Base-by-base conservation (phyloP, 768 basidiomycete species). In the Neoboletus subvelutipes region DNA sequence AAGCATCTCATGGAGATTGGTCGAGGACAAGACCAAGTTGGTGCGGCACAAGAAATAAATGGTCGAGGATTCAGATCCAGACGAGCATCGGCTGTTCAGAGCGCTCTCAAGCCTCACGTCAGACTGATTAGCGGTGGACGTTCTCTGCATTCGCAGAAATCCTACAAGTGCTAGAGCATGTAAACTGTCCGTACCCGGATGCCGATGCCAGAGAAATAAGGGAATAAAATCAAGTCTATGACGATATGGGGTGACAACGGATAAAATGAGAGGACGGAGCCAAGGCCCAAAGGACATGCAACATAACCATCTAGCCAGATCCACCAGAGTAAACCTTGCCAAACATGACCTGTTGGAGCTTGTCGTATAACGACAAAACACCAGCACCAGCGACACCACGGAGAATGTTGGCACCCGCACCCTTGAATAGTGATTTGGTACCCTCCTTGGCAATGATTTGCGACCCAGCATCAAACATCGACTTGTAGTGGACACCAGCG, bases 311-410 rank as follows among this genome's bases (percentile, higher is more conserved):
- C 59, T 63, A 72, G 18, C 72, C 71, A 53, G 59, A 74, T 87
- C 90, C 92, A 80, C 93, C 94, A 64, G 94, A 88, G 90, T 98
- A 98, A 77, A 98, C 95, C 85, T 96, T 97, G 86, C 95, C 94
- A 79, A 98, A 98, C 83, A 95, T 77, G 67, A 93, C 75, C 75
- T 92, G 82, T 77, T 98, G 96, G 71, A 97, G 86, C 81, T 98
- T 96, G 87, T 98, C 97, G 80, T 98, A 98, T 60, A 98, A 81
- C 51, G 97, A 98, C 73, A 99, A 78, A 68, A 98, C 97, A 93
- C 96, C 96, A 76, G 96, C 96, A 81, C 97, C 97, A 74, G 97
- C 96, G 73, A 99, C 94, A 85, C 96, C 96, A 87, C 96, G 95
- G 69, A 98, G 92, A 64, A 93, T 88, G 77, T 88, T 88, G 69